Conservation (phyloP, 2,329 filamentous ascomycete species). For the Pochonia chlamydosporia region DNA sequence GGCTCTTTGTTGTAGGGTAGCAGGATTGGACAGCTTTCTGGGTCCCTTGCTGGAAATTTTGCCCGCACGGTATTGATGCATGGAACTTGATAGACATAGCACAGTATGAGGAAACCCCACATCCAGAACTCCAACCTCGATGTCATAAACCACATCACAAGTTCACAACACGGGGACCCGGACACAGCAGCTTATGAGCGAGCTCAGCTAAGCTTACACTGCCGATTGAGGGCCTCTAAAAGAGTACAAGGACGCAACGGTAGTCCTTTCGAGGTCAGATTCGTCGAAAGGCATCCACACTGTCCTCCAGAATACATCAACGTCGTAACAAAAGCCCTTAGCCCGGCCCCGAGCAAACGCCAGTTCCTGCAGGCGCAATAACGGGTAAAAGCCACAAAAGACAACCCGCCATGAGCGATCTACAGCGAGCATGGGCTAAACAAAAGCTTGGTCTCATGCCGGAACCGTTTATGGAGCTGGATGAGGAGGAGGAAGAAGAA, state of each 20-base stretch:
- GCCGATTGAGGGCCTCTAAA: background rate
- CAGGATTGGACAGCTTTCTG: background rate
- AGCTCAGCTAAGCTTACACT: background rate
- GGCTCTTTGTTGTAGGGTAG: background rate
- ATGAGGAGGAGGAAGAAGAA: slow-evolving; percentile 45
- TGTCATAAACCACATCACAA: background rate
- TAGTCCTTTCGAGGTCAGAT: too few species aligned
- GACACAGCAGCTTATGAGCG: background rate
- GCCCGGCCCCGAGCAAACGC: too few species aligned
- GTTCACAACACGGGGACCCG: background rate
- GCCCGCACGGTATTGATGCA: background rate
- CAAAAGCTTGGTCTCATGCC: slow-evolving; percentile 59
- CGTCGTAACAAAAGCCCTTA: too few species aligned
- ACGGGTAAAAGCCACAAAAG: background rate
- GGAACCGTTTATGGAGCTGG: slow-evolving; percentile 44
- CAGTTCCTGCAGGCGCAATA: background rate
- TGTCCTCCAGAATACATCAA: too few species aligned
- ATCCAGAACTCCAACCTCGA: too few species aligned
- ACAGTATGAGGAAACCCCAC: background rate
- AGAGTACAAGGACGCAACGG: too few species aligned
- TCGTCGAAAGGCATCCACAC: too few species aligned
- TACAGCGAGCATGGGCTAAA: slow-evolving; percentile 74
- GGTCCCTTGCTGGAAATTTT: background rate
- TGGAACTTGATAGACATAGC: background rate
- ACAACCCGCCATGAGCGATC: slow-evolving; percentile 62